Percentiles rank a stretch among this genome's conserved stretches.
These are phyloP conservation scores for Buddleja alternifolia DNA, from an alignment of 257 asterid species.

Conservation along the genomic window DNA sequence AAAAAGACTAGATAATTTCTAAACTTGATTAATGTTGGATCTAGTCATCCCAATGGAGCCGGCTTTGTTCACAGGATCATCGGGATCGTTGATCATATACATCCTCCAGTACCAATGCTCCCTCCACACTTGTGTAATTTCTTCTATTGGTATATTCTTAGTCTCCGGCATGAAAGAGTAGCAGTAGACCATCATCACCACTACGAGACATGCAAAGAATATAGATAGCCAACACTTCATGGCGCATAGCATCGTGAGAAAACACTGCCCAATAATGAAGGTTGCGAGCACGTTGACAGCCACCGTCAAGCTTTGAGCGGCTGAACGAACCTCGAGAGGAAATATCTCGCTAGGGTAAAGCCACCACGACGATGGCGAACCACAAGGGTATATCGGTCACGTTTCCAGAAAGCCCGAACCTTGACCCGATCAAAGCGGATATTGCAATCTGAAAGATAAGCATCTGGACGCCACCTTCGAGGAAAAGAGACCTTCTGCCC, in stretches of 20 bases:
- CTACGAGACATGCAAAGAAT: neutral
- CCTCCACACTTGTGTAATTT: constrained; percentile 3
- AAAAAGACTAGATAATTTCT: too few relatives aligned
- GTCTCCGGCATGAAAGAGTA: constrained; percentile 14
- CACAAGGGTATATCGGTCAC: neutral
- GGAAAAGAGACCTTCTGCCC: neutral
- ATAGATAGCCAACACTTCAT: neutral
- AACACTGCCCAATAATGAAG: neutral
- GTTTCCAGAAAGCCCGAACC: neutral
- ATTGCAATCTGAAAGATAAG: neutral
- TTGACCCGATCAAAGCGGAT: neutral
- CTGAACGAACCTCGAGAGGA: neutral
- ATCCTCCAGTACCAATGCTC: neutral
- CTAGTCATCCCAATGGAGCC: too few relatives aligned
- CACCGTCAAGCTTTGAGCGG: neutral
- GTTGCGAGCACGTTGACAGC: neutral
- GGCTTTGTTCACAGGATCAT: too few relatives aligned
- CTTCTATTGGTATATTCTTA: neutral
- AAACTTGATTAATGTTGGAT: too few relatives aligned
- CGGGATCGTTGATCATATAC: too few relatives aligned
- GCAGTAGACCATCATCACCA: neutral
- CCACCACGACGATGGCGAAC: neutral
- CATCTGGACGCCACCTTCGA: neutral
- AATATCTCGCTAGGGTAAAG: constrained; percentile 1
- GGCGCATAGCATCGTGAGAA: neutral